Evolutionary conservation across 1,284 basidiomycete genomes (phyloP), one percentile per base, ranked within the genome.

Genomic region (Vanrija pseudolonga): DNA sequence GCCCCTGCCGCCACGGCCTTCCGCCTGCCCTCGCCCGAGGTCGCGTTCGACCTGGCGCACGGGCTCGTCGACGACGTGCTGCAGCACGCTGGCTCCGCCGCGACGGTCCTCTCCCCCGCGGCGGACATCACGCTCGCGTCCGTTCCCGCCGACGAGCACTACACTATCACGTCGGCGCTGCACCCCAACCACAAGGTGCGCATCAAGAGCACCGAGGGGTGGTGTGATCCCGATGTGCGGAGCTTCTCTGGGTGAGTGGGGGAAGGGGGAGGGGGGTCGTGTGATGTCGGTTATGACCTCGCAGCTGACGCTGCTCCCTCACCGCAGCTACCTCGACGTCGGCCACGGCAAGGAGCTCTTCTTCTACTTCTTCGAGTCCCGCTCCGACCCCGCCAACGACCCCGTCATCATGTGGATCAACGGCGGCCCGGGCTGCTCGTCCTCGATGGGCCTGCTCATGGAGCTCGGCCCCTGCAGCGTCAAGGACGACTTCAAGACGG

Each of bases 281-380:
- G 24, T 22, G 26, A 26, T 28, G 17, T 4, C 4, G 26, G n/a
- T 8, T n/a, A n/a, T n/a, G 2, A 17, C 1, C 17, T 28, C 19
- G 14, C n/a, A n/a, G n/a, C 23, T 24, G 32, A 14, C 15, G 17
- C 57, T 48, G 55, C 51, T 28, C 22, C 47, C n/a, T n/a, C n/a
- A n/a, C n/a, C n/a, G n/a, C 23, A 83, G 83, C 17, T 85, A 86
- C 66, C 67, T 77, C 43, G 74, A 79, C 61, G 85, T 88, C 49
- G 86, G 88, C 52, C 81, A 84, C 59, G 84, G 86, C 4, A 81
- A 84, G 55, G 84, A 85, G 58, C 79, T 85, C 67, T 90, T 89
- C 78, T 91, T 91, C 77, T 89, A 87, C 74, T 90, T 90, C 77
- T 90, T 91, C 71, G 87, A 89, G 72, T 87, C 85, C 50, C 77